Conservation (phyloP, 2,329 filamentous ascomycete genomes). For the Didymella keratinophila region DNA sequence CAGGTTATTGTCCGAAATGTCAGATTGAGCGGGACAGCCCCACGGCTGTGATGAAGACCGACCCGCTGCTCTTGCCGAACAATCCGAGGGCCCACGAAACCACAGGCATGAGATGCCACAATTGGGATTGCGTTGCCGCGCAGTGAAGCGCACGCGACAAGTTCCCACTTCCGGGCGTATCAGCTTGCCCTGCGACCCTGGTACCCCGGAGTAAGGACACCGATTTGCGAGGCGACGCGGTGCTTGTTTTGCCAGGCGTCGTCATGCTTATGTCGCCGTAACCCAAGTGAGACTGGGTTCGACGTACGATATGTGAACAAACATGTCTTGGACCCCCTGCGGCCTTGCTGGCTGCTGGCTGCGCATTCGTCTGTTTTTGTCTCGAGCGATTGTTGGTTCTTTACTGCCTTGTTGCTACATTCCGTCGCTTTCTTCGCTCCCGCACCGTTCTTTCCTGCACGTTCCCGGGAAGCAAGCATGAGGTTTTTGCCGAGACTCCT, state of each 20-base stretch:
- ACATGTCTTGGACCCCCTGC: constrained; percentile 26
- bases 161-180: constrained; percentile 23
- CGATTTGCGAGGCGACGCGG: constrained; percentile 14
- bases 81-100: constrained; percentile 12
- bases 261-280: constrained; percentile 31
- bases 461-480: constrained; percentile 30
- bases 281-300: constrained; percentile 26
- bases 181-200: constrained; percentile 16
- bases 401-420: constrained; percentile 11
- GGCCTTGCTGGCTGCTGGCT: constrained; percentile 2
- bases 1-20: constrained; percentile 11
- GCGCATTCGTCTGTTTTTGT: constrained; percentile 10
- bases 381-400: constrained; percentile 10
- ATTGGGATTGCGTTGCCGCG: constrained; percentile 13
- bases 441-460: constrained; percentile 3
- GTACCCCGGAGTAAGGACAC: constrained; percentile 11
- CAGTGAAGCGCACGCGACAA: constrained; percentile 28
- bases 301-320: constrained; percentile 23
- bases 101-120: constrained; percentile 13
- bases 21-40: constrained; percentile 11
- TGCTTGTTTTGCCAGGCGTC: constrained; percentile 29
- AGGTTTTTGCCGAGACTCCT: constrained; percentile 44
- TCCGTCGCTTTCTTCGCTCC: neutral
- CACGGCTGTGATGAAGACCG: constrained; percentile 15
- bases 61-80: constrained; percentile 18